Conservation (phyloP, 805 yeast species). For the Zygosaccharomyces pseudorouxii region DNA sequence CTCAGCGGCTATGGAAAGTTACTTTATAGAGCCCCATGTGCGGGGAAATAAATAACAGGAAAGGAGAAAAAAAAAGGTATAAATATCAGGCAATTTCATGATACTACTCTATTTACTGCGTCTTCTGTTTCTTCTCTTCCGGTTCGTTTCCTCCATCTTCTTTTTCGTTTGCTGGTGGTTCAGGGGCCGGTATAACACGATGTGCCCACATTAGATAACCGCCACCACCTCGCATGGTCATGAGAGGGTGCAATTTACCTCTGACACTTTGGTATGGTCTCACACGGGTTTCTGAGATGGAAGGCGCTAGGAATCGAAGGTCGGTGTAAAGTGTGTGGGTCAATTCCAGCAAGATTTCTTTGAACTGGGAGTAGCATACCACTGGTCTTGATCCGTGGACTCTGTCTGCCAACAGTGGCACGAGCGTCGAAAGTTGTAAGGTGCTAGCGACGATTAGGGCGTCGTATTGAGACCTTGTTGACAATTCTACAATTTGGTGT, state of each 20-base stretch:
- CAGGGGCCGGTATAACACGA: constrained; percentile 59
- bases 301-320: constrained; percentile 72
- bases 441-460: constrained; percentile 72
- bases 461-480: constrained; percentile 57
- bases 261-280: constrained; percentile 89
- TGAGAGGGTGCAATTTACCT: constrained; percentile 89
- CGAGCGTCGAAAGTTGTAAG: constrained; percentile 58
- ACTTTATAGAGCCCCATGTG: neutral
- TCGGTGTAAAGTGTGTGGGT: constrained; percentile 67
- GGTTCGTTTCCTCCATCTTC: neutral
- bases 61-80: neutral
- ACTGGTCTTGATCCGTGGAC: constrained; percentile 85
- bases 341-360: constrained; percentile 66
- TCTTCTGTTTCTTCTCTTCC: constrained; percentile 8
- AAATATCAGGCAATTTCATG: neutral
- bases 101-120: neutral
- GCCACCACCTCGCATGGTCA: constrained; percentile 91
- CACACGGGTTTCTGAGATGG: constrained; percentile 74
- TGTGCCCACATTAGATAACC: constrained; percentile 81
- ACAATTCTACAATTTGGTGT: constrained; percentile 45
- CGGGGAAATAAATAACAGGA: neutral
- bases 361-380: constrained; percentile 74
- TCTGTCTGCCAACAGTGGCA: constrained; percentile 57
- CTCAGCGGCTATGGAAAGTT: constrained; percentile 5
- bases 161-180: constrained; percentile 12